A percentile compares a stretch with the other conserved stretches of the same genome.
These are phyloP conservation scores for Epichloe festucae DNA, from an alignment of 2,329 filamentous ascomycete genomes.

Conservation along the genomic window DNA sequence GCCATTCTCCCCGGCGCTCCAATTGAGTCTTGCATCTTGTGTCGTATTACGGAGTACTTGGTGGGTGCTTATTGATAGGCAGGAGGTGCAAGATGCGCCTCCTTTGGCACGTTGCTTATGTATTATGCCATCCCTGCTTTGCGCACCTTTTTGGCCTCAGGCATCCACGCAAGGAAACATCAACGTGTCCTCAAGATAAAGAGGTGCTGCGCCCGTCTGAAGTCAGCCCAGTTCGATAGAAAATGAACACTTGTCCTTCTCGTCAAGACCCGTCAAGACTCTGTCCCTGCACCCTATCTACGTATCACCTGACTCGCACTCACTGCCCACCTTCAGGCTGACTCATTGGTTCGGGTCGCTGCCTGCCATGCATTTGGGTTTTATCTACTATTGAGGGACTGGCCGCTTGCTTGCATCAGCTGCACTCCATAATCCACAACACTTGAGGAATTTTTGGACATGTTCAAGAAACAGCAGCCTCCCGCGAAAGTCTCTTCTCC, in stretches of 20 bases:
- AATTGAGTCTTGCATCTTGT: neutral
- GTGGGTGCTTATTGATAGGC: neutral
- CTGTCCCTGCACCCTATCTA: neutral
- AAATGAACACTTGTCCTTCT: constrained; percentile 6
- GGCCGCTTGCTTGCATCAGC: constrained; percentile 4
- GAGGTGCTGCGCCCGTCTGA: neutral
- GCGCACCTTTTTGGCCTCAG: constrained; percentile 17
- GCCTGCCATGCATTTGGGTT: constrained; percentile 13
- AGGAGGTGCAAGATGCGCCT: neutral
- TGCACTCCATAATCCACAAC: neutral
- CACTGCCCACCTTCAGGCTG: constrained; percentile 6
- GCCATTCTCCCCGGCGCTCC: neutral
- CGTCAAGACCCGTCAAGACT: constrained; percentile 2
- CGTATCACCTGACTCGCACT: constrained; percentile 12
- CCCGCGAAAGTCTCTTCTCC: neutral
- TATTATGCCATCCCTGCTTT: neutral
- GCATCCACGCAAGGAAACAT: constrained; percentile 12
- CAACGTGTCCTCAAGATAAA: constrained; percentile 20
- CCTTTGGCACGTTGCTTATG: neutral
- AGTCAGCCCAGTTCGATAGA: neutral
- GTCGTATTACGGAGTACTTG: neutral
- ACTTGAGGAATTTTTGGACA: constrained; percentile 4
- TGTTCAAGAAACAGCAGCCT: neutral
- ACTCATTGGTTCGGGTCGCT: constrained; percentile 11
- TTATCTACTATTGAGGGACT: constrained; percentile 8